phyloP scores from a whole-genome alignment of 179 eudicot species.

The Dionaea muscipula region DNA sequence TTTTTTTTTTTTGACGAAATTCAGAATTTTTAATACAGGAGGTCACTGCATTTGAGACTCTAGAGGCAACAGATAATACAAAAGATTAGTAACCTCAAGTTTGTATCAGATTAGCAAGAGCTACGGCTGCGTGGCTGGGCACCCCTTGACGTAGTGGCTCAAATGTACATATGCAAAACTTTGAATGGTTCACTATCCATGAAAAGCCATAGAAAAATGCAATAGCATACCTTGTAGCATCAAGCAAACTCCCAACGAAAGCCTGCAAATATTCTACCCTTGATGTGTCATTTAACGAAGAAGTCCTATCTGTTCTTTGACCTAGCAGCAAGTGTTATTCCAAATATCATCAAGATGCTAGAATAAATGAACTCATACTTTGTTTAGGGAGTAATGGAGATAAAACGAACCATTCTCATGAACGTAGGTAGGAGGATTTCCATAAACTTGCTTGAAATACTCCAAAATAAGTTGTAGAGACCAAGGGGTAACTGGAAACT shows the following conservation, averaged over 20 bases:
- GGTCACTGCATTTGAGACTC: too few relatives aligned
- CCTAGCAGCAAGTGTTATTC: conserved; percentile 20
- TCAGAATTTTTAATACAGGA: too few relatives aligned
- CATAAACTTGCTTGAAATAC: conserved; percentile 19
- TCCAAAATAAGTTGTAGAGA: conserved; percentile 15
- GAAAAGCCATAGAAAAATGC: neutral
- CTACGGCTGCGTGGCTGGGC: too few relatives aligned
- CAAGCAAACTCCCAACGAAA: conserved; percentile 37
- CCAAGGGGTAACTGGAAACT: conserved; percentile 13
- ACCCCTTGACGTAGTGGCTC: too few relatives aligned
- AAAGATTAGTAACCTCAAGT: too few relatives aligned
- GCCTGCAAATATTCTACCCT: conserved; percentile 33
- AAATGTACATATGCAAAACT: too few relatives aligned
- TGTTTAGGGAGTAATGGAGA: neutral
- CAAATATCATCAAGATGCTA: neutral
- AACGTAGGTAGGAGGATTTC: conserved; percentile 22
- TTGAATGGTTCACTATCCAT: neutral
- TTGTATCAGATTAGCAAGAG: too few relatives aligned
- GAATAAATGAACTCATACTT: neutral
- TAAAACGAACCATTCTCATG: conserved; percentile 20
- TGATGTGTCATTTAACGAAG: conserved; percentile 25
- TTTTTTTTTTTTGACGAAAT: too few relatives aligned
- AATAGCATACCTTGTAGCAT: conserved; percentile 35
- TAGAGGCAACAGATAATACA: too few relatives aligned
- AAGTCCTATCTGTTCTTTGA: conserved; percentile 18